Evolutionary conservation across 805 yeast species (phyloP), one percentile per base, ranked within the genome.

Genomic region (Hanseniaspora valbyensis): DNA sequence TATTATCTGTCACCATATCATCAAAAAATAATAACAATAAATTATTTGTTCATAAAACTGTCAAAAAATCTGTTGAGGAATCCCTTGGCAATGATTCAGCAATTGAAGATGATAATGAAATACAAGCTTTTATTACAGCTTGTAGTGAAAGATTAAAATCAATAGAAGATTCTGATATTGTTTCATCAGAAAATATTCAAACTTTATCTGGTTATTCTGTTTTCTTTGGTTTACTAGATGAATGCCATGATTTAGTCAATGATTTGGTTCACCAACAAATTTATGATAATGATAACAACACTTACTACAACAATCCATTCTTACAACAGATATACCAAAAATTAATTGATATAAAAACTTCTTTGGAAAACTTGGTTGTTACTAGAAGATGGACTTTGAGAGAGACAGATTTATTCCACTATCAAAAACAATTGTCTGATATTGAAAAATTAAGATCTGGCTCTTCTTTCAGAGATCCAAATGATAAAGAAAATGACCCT

Each of bases 341-440:
- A 53, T 69, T 92, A 56, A 68, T 76, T 28, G 76, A 74, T 41
- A 72, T 87, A 57, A 85, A 87, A 63, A 72, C 77, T 22, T 80
- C 81, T 18, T 72, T 92, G 54, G 95, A 86, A 58, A 86, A 85
- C 57, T 69, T 92, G 55, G 72, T 90, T 58, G 78, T 92, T 41
- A 92, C 98, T 2, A 80, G 96, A 66, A 77, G 98, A 64, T 92
- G 99, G 99, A 90, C 97, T 2, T 71, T 92, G 68, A 78, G 99
- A 61, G 95, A 89, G 60, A 92, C 98, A 0, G 99, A 92, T 67
- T 72, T 92, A 54, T 92, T 83, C 67, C 73, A 75, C 44, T 89
- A 84, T 63, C 95, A 88, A 66, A 78, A 81, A 59, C 72, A 73
- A 55, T 70, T 92, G 54, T 80, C 78, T 59, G 75, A 71, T 52